phyloP scores from a whole-genome alignment of 1,139 yeast genomes.

The Eremothecium coryli region DNA sequence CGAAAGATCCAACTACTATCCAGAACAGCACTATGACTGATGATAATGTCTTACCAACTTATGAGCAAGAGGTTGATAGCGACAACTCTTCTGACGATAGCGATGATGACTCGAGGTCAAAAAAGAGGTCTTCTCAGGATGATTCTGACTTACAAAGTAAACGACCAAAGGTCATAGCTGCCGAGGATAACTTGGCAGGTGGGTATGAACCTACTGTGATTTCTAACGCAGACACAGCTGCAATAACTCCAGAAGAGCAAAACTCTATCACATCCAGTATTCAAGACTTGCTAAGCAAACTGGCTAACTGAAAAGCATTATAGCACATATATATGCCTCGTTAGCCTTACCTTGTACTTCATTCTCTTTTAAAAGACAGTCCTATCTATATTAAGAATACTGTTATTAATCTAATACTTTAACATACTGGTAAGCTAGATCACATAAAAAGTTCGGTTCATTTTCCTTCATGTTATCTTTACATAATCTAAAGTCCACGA shows the following conservation, averaged over 20 bases:
- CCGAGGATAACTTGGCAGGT: slow-evolving; percentile 3
- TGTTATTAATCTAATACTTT: slow-evolving; percentile 20
- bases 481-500: slow-evolving; percentile 19
- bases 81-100: slow-evolving; percentile 15
- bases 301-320: slow-evolving; percentile 20
- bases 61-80: slow-evolving; percentile 20
- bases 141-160: slow-evolving; percentile 7
- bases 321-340: background rate
- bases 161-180: slow-evolving; percentile 2
- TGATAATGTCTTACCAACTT: slow-evolving; percentile 22
- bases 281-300: slow-evolving; percentile 29
- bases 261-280: slow-evolving; percentile 25
- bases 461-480: slow-evolving; percentile 11
- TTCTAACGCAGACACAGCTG: slow-evolving; percentile 10
- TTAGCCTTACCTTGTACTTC: slow-evolving; percentile 1
- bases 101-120: slow-evolving; percentile 9
- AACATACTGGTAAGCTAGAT: slow-evolving; percentile 26
- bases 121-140: slow-evolving; percentile 4
- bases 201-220: slow-evolving; percentile 7
- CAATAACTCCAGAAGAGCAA: slow-evolving; percentile 10
- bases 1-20: slow-evolving; percentile 21
- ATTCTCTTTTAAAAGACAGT: slow-evolving; percentile 2
- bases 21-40: slow-evolving; percentile 6
- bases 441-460: slow-evolving; percentile 14
- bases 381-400: too few species aligned